Percentiles rank a stretch among this genome's conserved stretches.
These are phyloP conservation scores for Endoconidiophora polonica DNA, from an alignment of 2,329 filamentous ascomycete genomes.

Conservation along the genomic window DNA sequence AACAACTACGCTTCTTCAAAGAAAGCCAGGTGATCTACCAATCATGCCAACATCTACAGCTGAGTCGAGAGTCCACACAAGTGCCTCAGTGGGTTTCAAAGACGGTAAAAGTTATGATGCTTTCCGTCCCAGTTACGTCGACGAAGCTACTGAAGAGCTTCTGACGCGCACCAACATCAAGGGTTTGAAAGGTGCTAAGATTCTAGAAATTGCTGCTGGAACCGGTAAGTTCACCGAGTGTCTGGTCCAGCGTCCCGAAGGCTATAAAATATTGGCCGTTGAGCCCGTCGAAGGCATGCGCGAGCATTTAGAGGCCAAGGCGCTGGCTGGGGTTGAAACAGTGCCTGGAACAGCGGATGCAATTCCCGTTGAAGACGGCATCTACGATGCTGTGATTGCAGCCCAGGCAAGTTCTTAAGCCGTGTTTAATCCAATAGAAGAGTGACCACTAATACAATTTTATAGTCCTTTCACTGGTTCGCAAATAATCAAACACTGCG, in stretches of 20 bases:
- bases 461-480: constrained; percentile 40
- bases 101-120: constrained; percentile 48
- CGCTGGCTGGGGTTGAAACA: constrained; percentile 36
- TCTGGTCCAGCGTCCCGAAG: constrained; percentile 40
- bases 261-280: constrained; percentile 42
- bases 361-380: constrained; percentile 38
- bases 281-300: constrained; percentile 52
- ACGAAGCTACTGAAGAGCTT: constrained; percentile 39
- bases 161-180: constrained; percentile 37
- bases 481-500: constrained; percentile 31
- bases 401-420: constrained; percentile 40
- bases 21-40: constrained; percentile 11
- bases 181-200: constrained; percentile 26
- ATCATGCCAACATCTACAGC: no score
- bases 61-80: constrained; percentile 32
- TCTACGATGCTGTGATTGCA: constrained; percentile 47
- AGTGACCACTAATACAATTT: not conserved
- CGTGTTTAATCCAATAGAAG: not conserved
- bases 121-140: constrained; percentile 50
- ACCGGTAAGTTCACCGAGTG: constrained; percentile 55
- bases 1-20: not conserved
- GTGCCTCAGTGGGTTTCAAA: constrained; percentile 41
- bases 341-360: constrained; percentile 39
- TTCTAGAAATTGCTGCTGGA: constrained; percentile 50
- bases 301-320: constrained; percentile 39